phyloP scores from a whole-genome alignment of 2,329 filamentous ascomycete genomes.

The Sodiomyces alkalinus region DNA sequence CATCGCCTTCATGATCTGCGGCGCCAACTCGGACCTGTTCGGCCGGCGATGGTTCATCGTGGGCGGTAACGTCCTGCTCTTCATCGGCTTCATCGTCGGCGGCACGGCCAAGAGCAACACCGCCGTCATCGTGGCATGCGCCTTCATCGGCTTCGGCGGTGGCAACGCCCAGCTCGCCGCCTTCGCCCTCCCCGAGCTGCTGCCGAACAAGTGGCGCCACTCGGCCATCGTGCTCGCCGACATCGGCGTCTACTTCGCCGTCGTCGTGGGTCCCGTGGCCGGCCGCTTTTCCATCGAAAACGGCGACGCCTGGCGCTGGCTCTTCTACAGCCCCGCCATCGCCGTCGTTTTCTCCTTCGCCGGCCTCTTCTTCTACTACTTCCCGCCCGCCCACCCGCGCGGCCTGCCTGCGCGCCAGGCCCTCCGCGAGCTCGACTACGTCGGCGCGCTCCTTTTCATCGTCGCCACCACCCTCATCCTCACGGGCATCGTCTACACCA shows the following conservation, averaged over 20 bases:
- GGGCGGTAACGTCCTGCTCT: conserved; percentile 22
- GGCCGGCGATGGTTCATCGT: conserved; percentile 30
- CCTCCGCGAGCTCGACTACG: conserved; percentile 21
- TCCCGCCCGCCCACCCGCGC: conserved; percentile 15
- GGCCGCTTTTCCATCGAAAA: conserved; percentile 23
- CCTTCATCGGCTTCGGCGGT: conserved; percentile 26
- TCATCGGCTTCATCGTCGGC: conserved; percentile 22
- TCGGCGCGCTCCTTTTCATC: conserved; percentile 21
- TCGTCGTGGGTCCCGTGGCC: conserved; percentile 28
- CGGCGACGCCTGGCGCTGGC: conserved; percentile 24
- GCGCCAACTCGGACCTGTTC: conserved; percentile 29
- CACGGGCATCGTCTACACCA: conserved; percentile 23
- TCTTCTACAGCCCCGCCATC: conserved; percentile 27
- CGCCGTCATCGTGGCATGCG: conserved; percentile 21
- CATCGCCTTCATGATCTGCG: conserved; percentile 23
- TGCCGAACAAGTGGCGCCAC: conserved; percentile 33
- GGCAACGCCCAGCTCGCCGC: conserved; percentile 27
- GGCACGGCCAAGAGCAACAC: conserved; percentile 22
- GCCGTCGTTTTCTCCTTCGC: conserved; percentile 25
- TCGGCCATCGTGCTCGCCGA: conserved; percentile 27
- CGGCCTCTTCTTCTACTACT: conserved; percentile 22
- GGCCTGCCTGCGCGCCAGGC: conserved; percentile 18
- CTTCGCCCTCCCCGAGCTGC: conserved; percentile 28
- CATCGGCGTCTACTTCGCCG: conserved; percentile 24
- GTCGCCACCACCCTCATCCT: conserved; percentile 19